Base-by-base conservation (phyloP, 305 asterid genomes). In the Fraxinus platypoda region DNA sequence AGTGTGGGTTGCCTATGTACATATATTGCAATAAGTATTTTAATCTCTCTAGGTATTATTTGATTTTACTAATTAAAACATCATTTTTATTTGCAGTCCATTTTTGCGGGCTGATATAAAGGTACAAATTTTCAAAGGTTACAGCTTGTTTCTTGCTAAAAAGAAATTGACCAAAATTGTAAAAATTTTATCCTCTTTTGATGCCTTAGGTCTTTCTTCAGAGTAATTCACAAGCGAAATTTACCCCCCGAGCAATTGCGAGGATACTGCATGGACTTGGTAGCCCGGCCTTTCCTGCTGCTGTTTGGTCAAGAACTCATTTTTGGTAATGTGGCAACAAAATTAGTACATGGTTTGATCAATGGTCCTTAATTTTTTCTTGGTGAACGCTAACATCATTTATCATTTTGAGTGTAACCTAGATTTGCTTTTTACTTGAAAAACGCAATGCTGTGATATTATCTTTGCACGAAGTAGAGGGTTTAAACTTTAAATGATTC, bases 271-370 rank as follows among this genome's bases (percentile, higher is more conserved):
- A 94, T 79, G 98, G 99, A 31, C 92, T 96, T 76, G 85, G 88
- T 46, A 96, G 99, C 88, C 99, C 99, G 19, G 97, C 97, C 77
- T 96, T 93, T 80, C 95, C 97, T 80, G 84, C 96, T 79, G 85
- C 97, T 78, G 87, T 88, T 75, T 96, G 99, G 99, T 93, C 98
- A 71, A 93, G 88, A 92, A 91, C 96, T 80, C 99, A 94, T 93
- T 96, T 96, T 95, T 96, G 99, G 99, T 96, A 89, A 81, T 74
- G 84, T 31, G 62, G 31, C 28, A 9, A 23, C 33, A 76, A 74
- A 75, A 52, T 11, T 21, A 19, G 28, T 33, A 74, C 8, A 21
- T 74, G 9, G n/a, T 66, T 74, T 75, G 41, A 12, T 49, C 68
- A 9, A 35, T 74, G 33, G 12, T 57, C 25, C 68, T 57, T 57